These are phyloP conservation scores for Esteya vermicola DNA, from an alignment of 2,329 filamentous ascomycete genomes.

Conservation along the genomic window DNA sequence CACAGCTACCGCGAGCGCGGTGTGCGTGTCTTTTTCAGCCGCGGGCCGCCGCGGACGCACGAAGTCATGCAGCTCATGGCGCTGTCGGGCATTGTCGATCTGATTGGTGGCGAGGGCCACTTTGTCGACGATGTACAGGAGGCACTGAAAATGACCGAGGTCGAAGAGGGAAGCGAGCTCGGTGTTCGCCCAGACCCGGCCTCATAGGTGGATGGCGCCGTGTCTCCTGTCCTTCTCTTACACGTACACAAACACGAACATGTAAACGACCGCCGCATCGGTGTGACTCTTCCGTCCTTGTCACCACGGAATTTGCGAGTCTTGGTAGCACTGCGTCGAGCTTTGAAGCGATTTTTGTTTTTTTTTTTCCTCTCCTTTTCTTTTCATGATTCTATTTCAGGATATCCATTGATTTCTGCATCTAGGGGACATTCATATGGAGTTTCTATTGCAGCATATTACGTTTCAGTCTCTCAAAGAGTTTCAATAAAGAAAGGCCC, in stretches of 20 bases:
- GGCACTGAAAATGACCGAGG: slow-evolving; percentile 67
- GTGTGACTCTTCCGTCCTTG: too few species aligned
- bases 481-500: too few species aligned
- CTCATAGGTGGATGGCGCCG: not conserved
- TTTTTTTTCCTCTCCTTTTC: too few species aligned
- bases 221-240: not conserved
- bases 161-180: slow-evolving; percentile 32
- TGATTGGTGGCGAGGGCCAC: slow-evolving; percentile 61
- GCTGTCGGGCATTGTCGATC: slow-evolving; percentile 69
- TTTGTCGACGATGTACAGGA: slow-evolving; percentile 78
- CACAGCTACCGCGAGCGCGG: slow-evolving; percentile 61
- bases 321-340: too few species aligned
- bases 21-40: slow-evolving; percentile 62
- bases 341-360: too few species aligned
- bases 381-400: too few species aligned
- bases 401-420: too few species aligned
- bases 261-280: too few species aligned
- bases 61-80: slow-evolving; percentile 60
- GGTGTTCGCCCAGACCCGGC: not conserved
- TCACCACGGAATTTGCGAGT: too few species aligned
- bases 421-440: too few species aligned
- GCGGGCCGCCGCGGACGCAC: slow-evolving; percentile 32
- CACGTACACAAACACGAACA: not conserved
- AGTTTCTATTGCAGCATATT: too few species aligned
- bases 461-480: too few species aligned